A percentile compares a stretch with the other conserved stretches of the same genome.
Evolutionary conservation across 176 grass and related monocot species (phyloP).

Genomic region (Carex scoparia): DNA sequence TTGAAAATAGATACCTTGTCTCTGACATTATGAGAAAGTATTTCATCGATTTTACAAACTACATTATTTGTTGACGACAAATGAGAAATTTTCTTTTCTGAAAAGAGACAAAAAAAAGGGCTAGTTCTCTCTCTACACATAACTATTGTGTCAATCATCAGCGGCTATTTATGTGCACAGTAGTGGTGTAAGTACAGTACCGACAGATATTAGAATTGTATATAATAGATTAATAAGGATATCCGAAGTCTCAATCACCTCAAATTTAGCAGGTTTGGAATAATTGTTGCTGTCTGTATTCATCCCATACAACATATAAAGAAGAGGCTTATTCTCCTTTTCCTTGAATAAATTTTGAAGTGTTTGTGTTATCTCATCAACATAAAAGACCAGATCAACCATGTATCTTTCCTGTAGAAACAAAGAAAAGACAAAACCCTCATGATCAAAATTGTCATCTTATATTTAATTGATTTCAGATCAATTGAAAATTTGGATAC

Average conservation of each 20-base stretch:
- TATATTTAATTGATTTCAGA: background rate
- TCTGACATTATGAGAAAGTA: background rate
- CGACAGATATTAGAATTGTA: background rate
- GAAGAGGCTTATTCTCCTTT: constrained; percentile 52
- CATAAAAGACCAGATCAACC: constrained; percentile 74
- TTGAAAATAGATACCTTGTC: background rate
- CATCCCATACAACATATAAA: constrained; percentile 73
- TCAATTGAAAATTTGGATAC: background rate
- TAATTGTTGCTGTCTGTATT: constrained; percentile 86
- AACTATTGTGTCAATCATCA: background rate
- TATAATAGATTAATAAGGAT: background rate
- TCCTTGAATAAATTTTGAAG: constrained; percentile 40
- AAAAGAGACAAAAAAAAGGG: background rate
- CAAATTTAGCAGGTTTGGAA: constrained; percentile 86
- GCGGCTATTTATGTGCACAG: background rate
- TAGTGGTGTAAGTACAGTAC: background rate
- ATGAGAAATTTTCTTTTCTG: background rate
- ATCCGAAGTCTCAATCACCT: constrained; percentile 33
- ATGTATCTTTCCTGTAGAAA: constrained; percentile 63
- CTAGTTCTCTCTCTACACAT: background rate
- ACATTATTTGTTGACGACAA: background rate
- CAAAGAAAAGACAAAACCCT: constrained; percentile 1
- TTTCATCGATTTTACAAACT: background rate
- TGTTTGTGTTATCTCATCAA: constrained; percentile 70
- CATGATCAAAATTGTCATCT: background rate